Conservation (phyloP, 495 filamentous ascomycete species). For the Podospora pseudocomata region DNA sequence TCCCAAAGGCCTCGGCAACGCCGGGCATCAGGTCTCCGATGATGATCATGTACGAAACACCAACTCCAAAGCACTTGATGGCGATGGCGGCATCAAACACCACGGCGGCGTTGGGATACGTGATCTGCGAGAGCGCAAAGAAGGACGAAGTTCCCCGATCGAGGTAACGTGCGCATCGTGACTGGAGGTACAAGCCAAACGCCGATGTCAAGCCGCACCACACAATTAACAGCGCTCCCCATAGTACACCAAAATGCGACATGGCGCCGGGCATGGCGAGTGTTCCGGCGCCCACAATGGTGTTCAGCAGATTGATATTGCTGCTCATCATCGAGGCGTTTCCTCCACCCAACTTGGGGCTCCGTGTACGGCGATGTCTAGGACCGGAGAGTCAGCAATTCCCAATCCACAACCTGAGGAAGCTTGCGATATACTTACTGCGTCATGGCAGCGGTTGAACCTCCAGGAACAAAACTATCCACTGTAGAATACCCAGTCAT, state of each 20-base stretch:
- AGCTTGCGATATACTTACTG: slow-evolving; percentile 28
- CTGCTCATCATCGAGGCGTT: slow-evolving; percentile 87
- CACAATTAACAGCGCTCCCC: slow-evolving; percentile 78
- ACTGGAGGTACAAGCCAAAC: slow-evolving; percentile 92
- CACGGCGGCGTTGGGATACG: slow-evolving; percentile 93
- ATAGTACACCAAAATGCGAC: slow-evolving; percentile 81
- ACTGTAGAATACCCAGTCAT: slow-evolving; percentile 47
- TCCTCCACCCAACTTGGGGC: slow-evolving; percentile 52
- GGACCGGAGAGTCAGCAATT: background rate
- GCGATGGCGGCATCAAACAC: slow-evolving; percentile 95
- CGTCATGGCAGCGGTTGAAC: slow-evolving; percentile 37
- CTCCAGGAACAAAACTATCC: slow-evolving; percentile 31
- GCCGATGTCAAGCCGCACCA: slow-evolving; percentile 88
- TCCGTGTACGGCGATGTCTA: slow-evolving; percentile 35
- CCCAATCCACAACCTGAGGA: too few relatives aligned
- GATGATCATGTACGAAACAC: slow-evolving; percentile 95
- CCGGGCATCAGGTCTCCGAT: slow-evolving; percentile 98
- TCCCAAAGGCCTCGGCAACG: slow-evolving; percentile 69
- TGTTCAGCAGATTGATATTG: slow-evolving; percentile 93
- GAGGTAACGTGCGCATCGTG: slow-evolving; percentile 85
- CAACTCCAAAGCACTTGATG: slow-evolving; percentile 97
- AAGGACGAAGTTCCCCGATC: slow-evolving; percentile 78
- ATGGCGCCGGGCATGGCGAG: slow-evolving; percentile 93
- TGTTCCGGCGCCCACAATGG: slow-evolving; percentile 90
- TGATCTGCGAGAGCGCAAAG: slow-evolving; percentile 91